Conservation (phyloP, 345 rosid species). For the Mercurialis annua region DNA sequence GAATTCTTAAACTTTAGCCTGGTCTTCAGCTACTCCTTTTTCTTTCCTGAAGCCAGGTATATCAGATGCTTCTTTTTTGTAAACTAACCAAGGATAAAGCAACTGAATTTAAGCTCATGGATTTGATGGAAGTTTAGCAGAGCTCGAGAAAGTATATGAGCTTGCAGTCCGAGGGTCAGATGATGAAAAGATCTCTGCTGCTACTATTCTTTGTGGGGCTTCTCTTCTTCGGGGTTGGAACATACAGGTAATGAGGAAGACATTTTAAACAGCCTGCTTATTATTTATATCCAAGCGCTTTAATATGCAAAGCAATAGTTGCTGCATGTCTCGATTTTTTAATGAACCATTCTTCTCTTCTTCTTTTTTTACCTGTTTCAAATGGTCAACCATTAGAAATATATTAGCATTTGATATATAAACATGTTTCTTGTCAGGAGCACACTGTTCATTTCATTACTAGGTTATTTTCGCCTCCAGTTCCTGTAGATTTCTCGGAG, state of each 20-base stretch:
- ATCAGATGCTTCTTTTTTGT: constrained; percentile 63
- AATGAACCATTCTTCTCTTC: not conserved
- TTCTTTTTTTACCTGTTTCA: not conserved
- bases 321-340: not conserved
- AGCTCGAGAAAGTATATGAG: constrained; percentile 86
- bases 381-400: not conserved
- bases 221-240: constrained; percentile 96
- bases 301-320: constrained; percentile 2
- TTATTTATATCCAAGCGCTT: not conserved
- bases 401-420: not conserved
- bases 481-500: constrained; percentile 62
- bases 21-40: constrained; percentile 58
- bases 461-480: constrained; percentile 69
- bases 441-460: constrained; percentile 65
- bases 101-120: constrained; percentile 78
- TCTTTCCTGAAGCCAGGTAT: constrained; percentile 68
- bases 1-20: constrained; percentile 33
- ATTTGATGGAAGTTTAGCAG: constrained; percentile 97
- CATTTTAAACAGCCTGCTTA: not conserved
- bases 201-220: constrained; percentile 91
- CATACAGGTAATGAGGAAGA: constrained; percentile 56
- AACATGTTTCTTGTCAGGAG: constrained; percentile 48
- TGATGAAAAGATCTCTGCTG: constrained; percentile 89
- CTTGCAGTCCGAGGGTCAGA: constrained; percentile 78
- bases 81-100: constrained; percentile 66